These are phyloP conservation scores for Apophysomyces variabilis DNA, from an alignment of 371 early-diverging fungal genomes.

Conservation along the genomic window DNA sequence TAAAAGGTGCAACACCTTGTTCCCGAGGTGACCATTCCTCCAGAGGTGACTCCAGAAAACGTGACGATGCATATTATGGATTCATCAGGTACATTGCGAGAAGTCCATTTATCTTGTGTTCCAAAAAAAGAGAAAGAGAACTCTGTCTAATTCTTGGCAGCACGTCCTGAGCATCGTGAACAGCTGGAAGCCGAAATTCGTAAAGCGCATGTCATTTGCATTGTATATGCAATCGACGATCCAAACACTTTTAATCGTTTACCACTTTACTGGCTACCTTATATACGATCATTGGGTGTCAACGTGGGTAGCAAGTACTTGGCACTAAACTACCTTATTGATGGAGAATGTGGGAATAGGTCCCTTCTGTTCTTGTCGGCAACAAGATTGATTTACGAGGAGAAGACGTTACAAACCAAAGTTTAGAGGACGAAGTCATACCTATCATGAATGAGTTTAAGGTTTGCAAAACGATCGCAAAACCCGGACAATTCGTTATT, in stretches of 20 bases:
- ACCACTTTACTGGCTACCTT: slow-evolving; percentile 90
- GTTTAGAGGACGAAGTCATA: slow-evolving; percentile 89
- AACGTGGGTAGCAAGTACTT: slow-evolving; percentile 63
- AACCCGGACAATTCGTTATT: not conserved
- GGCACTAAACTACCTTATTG: not conserved
- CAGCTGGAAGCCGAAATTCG: slow-evolving; percentile 89
- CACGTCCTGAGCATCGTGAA: slow-evolving; percentile 86
- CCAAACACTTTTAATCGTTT: slow-evolving; percentile 83
- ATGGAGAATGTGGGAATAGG: slow-evolving; percentile 43
- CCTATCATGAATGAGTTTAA: slow-evolving; percentile 98
- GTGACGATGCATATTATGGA: slow-evolving; percentile 97
- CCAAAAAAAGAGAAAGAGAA: not conserved
- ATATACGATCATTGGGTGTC: slow-evolving; percentile 86
- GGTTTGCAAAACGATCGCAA: slow-evolving; percentile 36
- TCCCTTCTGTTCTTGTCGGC: slow-evolving; percentile 96
- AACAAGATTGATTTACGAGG: slow-evolving; percentile 95
- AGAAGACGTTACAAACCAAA: slow-evolving; percentile 76
- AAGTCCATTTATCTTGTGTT: not conserved
- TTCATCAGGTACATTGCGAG: slow-evolving; percentile 71
- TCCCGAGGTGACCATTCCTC: slow-evolving; percentile 97
- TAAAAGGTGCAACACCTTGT: slow-evolving; percentile 94
- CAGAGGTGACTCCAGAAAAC: slow-evolving; percentile 95
- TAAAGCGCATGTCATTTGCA: slow-evolving; percentile 95
- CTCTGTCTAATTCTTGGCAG: slow-evolving; percentile 39
- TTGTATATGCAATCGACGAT: slow-evolving; percentile 91